phyloP scores from a whole-genome alignment of 2,329 filamentous ascomycete genomes.

The Phoma herbarum region DNA sequence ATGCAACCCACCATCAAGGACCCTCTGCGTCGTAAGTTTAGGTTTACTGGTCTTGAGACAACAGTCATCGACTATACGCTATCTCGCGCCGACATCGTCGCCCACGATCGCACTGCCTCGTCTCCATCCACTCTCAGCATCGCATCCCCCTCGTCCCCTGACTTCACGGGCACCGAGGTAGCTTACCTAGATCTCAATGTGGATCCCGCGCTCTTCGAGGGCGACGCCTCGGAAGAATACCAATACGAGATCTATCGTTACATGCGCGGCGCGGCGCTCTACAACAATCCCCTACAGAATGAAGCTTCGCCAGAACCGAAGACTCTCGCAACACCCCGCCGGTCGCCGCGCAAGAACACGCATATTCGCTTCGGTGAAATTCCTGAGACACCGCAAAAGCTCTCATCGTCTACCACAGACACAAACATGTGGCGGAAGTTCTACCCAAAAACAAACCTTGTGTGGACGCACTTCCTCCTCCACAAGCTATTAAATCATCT shows the following conservation, averaged over 20 bases:
- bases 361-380: conserved; percentile 39
- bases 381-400: conserved; percentile 11
- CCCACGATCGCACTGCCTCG: conserved; percentile 21
- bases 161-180: conserved; percentile 35
- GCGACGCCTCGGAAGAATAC: conserved; percentile 58
- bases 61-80: conserved; percentile 75
- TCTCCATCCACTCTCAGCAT: conserved; percentile 20
- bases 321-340: conserved; percentile 25
- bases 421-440: conserved; percentile 60
- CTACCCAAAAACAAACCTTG: conserved; percentile 67
- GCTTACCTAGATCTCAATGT: conserved; percentile 58
- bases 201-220: conserved; percentile 57
- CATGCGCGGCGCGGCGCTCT: conserved; percentile 59
- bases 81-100: conserved; percentile 64
- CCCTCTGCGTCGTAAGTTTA: conserved; percentile 53
- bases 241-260: conserved; percentile 66
- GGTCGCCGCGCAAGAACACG: conserved; percentile 38
- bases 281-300: conserved; percentile 53
- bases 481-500: conserved; percentile 61
- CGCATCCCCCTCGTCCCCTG: conserved; percentile 4
- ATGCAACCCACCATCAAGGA: conserved; percentile 46
- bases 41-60: conserved; percentile 65
- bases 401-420: background rate
- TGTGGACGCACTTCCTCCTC: conserved; percentile 70
- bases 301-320: conserved; percentile 14